These are phyloP conservation scores for Ceratocystis alfenasii DNA, from an alignment of 2,329 filamentous ascomycete genomes.

Conservation along the genomic window DNA sequence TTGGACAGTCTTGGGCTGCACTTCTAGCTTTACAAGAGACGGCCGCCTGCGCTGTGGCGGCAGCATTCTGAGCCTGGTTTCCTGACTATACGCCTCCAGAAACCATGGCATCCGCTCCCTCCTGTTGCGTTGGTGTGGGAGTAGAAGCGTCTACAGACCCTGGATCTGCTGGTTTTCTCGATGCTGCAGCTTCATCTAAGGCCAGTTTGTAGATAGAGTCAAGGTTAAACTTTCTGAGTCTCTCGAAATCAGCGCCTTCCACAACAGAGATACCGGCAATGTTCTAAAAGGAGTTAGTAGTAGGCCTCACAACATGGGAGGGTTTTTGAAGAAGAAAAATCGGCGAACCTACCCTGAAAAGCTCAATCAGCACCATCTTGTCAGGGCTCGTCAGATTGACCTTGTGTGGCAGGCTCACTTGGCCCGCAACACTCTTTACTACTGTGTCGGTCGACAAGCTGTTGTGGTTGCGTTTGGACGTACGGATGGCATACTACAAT, in stretches of 20 bases:
- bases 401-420: slow-evolving; percentile 56
- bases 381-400: slow-evolving; percentile 70
- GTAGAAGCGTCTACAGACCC: not conserved
- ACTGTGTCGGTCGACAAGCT: slow-evolving; percentile 54
- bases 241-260: slow-evolving; percentile 54
- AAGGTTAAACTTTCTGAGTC: slow-evolving; percentile 65
- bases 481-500: slow-evolving; percentile 69
- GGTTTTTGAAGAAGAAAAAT: not conserved
- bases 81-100: not conserved
- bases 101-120: not conserved
- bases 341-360: slow-evolving; percentile 38
- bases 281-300: slow-evolving; percentile 38
- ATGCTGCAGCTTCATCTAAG: slow-evolving; percentile 9
- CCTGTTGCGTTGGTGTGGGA: not conserved
- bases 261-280: slow-evolving; percentile 72
- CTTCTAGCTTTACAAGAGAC: no score
- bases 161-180: not conserved
- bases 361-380: slow-evolving; percentile 65
- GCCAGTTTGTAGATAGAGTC: slow-evolving; percentile 52
- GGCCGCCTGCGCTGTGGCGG: no score
- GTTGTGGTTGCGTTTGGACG: slow-evolving; percentile 63
- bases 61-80: not conserved
- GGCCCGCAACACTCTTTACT: slow-evolving; percentile 57
- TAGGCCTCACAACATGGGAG: not conserved
- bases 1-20: no score